These are phyloP conservation scores for Copromyces sp. DNA, from an alignment of 495 filamentous ascomycete genomes.

Conservation along the genomic window DNA sequence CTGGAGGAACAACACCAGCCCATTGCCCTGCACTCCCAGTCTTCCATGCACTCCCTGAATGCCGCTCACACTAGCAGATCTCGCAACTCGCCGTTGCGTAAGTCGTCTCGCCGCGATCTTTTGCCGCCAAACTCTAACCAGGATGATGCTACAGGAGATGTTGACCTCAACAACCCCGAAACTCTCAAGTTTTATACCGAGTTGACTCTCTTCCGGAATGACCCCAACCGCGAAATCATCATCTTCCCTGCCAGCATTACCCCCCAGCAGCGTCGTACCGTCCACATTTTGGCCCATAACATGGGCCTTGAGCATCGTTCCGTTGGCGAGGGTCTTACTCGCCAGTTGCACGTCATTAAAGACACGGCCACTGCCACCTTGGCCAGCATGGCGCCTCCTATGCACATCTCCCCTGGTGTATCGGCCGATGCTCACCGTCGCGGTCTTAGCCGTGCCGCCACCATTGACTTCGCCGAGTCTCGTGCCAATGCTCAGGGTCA, in stretches of 20 bases:
- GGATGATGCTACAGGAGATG: constrained; percentile 37
- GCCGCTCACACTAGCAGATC: constrained; percentile 31
- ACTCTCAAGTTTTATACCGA: constrained; percentile 83
- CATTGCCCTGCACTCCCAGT: constrained; percentile 61
- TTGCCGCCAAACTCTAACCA: constrained; percentile 22
- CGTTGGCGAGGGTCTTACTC: constrained; percentile 71
- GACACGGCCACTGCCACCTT: constrained; percentile 28
- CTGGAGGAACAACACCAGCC: constrained; percentile 88
- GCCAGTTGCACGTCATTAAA: constrained; percentile 83
- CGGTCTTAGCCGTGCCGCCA: constrained; percentile 82
- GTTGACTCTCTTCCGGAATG: constrained; percentile 79
- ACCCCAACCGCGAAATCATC: constrained; percentile 62
- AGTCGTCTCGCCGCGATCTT: constrained; percentile 8
- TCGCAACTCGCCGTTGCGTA: constrained; percentile 31
- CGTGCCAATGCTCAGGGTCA: constrained; percentile 57
- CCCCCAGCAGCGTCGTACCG: constrained; percentile 72
- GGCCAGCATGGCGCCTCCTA: constrained; percentile 15
- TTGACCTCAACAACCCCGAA: constrained; percentile 85
- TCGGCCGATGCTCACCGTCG: constrained; percentile 66
- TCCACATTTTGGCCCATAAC: constrained; percentile 91
- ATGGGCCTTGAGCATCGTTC: constrained; percentile 87
- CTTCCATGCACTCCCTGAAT: constrained; percentile 72
- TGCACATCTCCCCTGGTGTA: constrained; percentile 52
- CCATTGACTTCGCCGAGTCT: constrained; percentile 94
- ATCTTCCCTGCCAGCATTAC: constrained; percentile 73